These are phyloP conservation scores for Chrysoporthe cubensis DNA, from an alignment of 2,329 filamentous ascomycete species.

Conservation along the genomic window DNA sequence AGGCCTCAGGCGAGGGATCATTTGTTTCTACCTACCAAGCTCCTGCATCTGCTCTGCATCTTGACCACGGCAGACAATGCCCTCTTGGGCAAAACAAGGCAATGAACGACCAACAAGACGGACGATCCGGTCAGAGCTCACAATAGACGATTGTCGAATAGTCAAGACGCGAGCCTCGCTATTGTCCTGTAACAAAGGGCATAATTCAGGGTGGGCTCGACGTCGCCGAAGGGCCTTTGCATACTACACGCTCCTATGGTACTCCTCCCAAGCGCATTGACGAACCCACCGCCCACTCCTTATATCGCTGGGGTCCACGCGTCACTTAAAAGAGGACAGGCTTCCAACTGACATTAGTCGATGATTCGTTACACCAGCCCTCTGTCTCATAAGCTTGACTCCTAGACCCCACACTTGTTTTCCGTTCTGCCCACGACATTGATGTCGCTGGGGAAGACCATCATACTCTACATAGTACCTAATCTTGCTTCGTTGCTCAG, in stretches of 20 bases:
- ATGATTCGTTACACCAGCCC: background rate
- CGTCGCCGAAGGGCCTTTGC: background rate
- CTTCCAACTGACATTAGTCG: background rate
- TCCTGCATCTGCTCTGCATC: background rate
- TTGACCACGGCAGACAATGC: background rate
- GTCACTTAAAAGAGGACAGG: background rate
- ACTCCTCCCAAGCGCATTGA: background rate
- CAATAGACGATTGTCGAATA: background rate
- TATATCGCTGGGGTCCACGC: background rate
- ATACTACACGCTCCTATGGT: background rate
- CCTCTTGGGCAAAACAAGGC: background rate
- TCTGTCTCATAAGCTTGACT: background rate
- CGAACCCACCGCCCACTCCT: background rate
- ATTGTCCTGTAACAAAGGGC: conserved; percentile 16
- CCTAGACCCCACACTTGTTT: background rate
- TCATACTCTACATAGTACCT: background rate
- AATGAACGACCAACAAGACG: background rate
- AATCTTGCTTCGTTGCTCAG: background rate
- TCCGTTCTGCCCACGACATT: conserved; percentile 4
- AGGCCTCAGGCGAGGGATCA: conserved; percentile 3
- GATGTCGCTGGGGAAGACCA: background rate
- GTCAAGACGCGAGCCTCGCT: background rate
- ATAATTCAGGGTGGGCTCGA: background rate
- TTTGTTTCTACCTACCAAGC: background rate
- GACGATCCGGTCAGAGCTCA: background rate